These are phyloP conservation scores for Russula compacta DNA, from an alignment of 768 basidiomycete species.

Conservation along the genomic window DNA sequence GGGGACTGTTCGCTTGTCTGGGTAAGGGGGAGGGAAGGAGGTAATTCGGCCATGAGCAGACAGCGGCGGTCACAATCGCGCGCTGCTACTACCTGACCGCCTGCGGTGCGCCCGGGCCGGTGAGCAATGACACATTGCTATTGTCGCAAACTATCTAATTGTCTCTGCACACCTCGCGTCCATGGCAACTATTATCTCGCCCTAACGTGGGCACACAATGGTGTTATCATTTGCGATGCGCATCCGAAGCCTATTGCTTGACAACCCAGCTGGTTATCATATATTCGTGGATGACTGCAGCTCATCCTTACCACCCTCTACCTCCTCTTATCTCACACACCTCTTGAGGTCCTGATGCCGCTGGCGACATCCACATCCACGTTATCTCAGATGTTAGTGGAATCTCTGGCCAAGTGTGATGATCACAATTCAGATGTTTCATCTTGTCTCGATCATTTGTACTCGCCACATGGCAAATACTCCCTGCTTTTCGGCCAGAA, in stretches of 20 bases:
- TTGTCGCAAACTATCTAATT: neutral
- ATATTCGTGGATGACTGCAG: conserved; percentile 6
- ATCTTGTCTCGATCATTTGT: conserved; percentile 8
- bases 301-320: neutral
- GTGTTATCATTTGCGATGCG: neutral
- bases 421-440: neutral
- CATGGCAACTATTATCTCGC: conserved; percentile 3
- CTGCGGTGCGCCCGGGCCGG: neutral
- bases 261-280: conserved; percentile 3
- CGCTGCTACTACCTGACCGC: too few species aligned
- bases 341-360: neutral
- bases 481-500: neutral
- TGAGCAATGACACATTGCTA: neutral
- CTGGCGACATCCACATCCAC: conserved; percentile 1
- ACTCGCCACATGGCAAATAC: conserved; percentile 2
- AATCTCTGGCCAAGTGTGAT: neutral
- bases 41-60: neutral
- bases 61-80: neutral
- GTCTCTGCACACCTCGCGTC: neutral
- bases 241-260: neutral
- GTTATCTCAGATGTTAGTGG: neutral
- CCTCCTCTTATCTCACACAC: neutral
- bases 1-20: conserved; percentile 10
- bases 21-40: neutral
- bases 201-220: neutral